Base-by-base conservation (phyloP, 2,329 filamentous ascomycete species). In the Colletotrichum spaethianum region DNA sequence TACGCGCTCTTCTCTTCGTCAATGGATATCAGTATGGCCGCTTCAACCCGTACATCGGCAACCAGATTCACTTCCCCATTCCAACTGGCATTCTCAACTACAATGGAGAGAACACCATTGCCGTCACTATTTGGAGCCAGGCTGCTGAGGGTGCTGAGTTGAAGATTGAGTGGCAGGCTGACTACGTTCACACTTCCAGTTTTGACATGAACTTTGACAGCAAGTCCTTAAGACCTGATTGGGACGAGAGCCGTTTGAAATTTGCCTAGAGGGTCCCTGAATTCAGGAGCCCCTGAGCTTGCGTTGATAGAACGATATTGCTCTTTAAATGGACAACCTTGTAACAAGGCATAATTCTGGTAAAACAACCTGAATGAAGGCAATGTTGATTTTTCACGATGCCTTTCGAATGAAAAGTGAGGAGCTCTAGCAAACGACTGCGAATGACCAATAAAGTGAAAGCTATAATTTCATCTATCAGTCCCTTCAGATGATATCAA, bases 11-110 rank as follows among this genome's bases (percentile, higher is more conserved):
- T 75, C 77, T 92, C 2, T 92, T 89, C 67, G 85, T 92, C n/a
- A 92, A 92, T 67, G 90, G 90, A 0, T 92, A 91, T 75, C 89
- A 91, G 76, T 92, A 90, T 74, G 90, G 87, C 2, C 85, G 88
- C 9, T 92, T 87, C 75, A 87, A 88, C 71, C 89, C 90, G 0
- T 85, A 87, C 61, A 89, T 92, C 48, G 90, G 90, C 0, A 88
- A 90, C 57, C 90, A 92, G 80, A 83, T 87, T 20, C 82, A 85
- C 20, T 92, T 90, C 75, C 90, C 90, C 0, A 87, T 92, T 2
- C 89, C 88, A 1, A 86, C 87, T 0, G 90, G 90, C 0, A 82
- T 92, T 6, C 78, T 91, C 11, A 83, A 91, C 76, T 90, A 91
- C 70, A 79, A 80, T 8, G 90, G 89, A 0, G 82, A 87, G 11